A percentile compares a stretch with the other conserved stretches of the same genome.
Conservation (phyloP, 2,329 filamentous ascomycete genomes). For the Nemania bipapillata region DNA sequence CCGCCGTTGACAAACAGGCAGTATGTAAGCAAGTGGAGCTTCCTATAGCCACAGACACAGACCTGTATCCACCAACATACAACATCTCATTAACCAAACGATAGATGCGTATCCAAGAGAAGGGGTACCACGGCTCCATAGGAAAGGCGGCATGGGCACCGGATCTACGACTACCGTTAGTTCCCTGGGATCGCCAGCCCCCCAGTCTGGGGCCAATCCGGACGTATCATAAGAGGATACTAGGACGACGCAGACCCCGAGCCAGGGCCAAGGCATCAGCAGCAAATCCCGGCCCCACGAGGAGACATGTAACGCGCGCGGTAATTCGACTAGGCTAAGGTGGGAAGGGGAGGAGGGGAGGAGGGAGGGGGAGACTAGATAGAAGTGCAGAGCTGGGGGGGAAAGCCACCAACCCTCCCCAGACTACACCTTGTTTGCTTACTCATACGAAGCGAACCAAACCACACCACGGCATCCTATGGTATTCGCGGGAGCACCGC, state of each 20-base stretch:
- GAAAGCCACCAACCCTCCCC: background rate
- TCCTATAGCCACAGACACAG: background rate
- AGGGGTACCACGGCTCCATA: background rate
- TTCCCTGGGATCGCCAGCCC: background rate
- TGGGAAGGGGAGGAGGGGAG: background rate
- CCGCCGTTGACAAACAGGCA: background rate
- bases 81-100: background rate
- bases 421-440: background rate
- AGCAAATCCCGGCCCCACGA: constrained; percentile 37
- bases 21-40: constrained; percentile 28
- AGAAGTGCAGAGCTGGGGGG: constrained; percentile 7
- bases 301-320: constrained; percentile 5
- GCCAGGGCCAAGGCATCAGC: constrained; percentile 14
- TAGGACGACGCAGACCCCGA: constrained; percentile 31
- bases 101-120: background rate
- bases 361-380: background rate
- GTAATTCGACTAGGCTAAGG: background rate
- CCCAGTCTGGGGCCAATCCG: background rate
- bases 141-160: background rate
- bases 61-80: background rate
- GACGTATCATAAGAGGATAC: constrained; percentile 4
- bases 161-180: background rate
- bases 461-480: constrained; percentile 13
- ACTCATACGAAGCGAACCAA: background rate
- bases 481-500: constrained; percentile 4